phyloP scores from a whole-genome alignment of 345 rosid species.

The Hypericum androsaemum region DNA sequence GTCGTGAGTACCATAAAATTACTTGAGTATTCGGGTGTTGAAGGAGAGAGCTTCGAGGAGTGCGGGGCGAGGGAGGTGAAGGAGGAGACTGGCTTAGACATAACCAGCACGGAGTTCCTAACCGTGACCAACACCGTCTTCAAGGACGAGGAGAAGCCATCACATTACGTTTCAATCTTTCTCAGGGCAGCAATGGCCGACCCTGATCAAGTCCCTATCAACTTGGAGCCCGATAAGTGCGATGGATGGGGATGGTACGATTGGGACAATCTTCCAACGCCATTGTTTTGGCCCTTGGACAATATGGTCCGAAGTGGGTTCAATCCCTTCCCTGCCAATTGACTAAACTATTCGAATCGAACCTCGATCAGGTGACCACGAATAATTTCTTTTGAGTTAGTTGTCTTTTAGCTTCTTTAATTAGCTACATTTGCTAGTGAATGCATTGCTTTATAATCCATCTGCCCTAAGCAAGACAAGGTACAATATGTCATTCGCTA shows the following conservation, averaged over 20 bases:
- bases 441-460: too few species aligned
- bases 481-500: too few species aligned
- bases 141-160: slow-evolving; percentile 42
- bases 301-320: slow-evolving; percentile 52
- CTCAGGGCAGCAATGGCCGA: slow-evolving; percentile 40
- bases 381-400: too few species aligned
- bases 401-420: too few species aligned
- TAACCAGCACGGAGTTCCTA: slow-evolving; percentile 33
- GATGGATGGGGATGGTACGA: slow-evolving; percentile 77
- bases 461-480: too few species aligned
- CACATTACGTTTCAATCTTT: slow-evolving; percentile 57
- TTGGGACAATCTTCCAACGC: slow-evolving; percentile 63
- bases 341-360: too few species aligned
- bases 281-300: slow-evolving; percentile 67
- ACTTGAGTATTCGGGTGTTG: neutral
- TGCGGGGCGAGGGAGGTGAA: slow-evolving; percentile 64
- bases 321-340: slow-evolving; percentile 38
- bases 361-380: too few species aligned
- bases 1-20: too few species aligned
- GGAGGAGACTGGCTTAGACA: slow-evolving; percentile 72
- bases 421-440: too few species aligned
- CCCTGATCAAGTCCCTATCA: slow-evolving; percentile 37
- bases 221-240: slow-evolving; percentile 63
- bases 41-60: slow-evolving; percentile 85
- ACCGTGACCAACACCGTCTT: slow-evolving; percentile 63